Evolutionary conservation across 2,329 filamentous ascomycete genomes (phyloP).

Genomic region (Dactylellina leptospora): DNA sequence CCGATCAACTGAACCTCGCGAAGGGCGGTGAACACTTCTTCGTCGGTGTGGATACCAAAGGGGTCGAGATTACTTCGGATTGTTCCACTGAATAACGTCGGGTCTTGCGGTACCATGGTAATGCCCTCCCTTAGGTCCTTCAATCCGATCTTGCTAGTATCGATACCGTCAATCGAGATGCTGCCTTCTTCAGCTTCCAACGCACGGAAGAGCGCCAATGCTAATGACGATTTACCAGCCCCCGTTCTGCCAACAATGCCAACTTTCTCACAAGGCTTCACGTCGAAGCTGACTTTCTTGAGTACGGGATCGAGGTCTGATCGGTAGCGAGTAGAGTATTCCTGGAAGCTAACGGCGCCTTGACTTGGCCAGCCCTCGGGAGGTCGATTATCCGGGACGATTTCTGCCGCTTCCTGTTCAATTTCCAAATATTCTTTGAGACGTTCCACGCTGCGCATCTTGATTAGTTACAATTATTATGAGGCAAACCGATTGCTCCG

Average conservation of each 20-base stretch:
- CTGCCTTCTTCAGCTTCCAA: slow-evolving; percentile 89
- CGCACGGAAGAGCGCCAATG: slow-evolving; percentile 89
- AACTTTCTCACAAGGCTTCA: slow-evolving; percentile 86
- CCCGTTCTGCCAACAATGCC: slow-evolving; percentile 95
- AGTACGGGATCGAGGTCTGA: slow-evolving; percentile 83
- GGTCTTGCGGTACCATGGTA: slow-evolving; percentile 97
- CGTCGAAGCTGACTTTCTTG: slow-evolving; percentile 83
- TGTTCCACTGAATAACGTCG: slow-evolving; percentile 90
- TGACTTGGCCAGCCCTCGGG: slow-evolving; percentile 82
- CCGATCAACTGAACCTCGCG: slow-evolving; percentile 88
- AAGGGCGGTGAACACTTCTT: slow-evolving; percentile 86
- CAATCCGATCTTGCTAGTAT: slow-evolving; percentile 89
- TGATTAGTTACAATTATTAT: slow-evolving; percentile 10
- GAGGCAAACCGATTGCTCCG: not conserved
- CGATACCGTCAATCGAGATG: slow-evolving; percentile 89
- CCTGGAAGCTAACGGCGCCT: slow-evolving; percentile 85
- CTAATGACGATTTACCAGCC: slow-evolving; percentile 94
- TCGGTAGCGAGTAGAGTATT: slow-evolving; percentile 89
- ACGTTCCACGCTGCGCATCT: slow-evolving; percentile 73
- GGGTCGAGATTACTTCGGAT: slow-evolving; percentile 93
- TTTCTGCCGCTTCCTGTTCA: slow-evolving; percentile 84
- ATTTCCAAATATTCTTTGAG: slow-evolving; percentile 97
- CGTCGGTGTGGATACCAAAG: slow-evolving; percentile 86
- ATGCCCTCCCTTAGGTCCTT: slow-evolving; percentile 91
- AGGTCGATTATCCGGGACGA: slow-evolving; percentile 81